phyloP scores from a whole-genome alignment of 139 green algal genomes.

The Chlamydomonas incerta region DNA sequence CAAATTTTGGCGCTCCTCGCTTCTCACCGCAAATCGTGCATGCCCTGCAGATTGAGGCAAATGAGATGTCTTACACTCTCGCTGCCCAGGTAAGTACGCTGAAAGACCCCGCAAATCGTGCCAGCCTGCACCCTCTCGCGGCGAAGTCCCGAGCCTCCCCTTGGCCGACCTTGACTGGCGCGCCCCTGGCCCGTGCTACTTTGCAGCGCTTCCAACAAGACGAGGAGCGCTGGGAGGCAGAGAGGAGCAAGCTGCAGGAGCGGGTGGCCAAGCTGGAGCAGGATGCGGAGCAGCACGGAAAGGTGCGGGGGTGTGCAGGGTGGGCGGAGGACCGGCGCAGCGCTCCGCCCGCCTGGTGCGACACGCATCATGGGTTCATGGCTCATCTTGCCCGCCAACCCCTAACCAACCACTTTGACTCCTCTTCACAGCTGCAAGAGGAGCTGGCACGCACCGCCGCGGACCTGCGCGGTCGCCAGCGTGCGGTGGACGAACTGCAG shows the following conservation, averaged over 20 bases:
- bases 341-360: too few relatives aligned
- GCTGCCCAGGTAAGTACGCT: not conserved
- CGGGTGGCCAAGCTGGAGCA: constrained; percentile 39
- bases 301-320: not conserved
- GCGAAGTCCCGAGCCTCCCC: too few relatives aligned
- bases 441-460: not conserved
- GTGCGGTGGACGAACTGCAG: constrained; percentile 34
- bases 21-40: too few relatives aligned
- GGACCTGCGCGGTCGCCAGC: constrained; percentile 16
- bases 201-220: constrained; percentile 33
- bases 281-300: not conserved
- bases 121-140: too few relatives aligned
- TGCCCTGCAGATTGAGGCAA: constrained; percentile 15
- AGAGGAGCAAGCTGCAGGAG: constrained; percentile 29
- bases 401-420: not conserved
- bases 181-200: not conserved
- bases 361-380: too few relatives aligned
- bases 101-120: too few relatives aligned
- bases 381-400: too few relatives aligned
- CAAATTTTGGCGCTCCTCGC: too few relatives aligned
- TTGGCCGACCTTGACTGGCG: not conserved
- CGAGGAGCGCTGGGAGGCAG: constrained; percentile 9
- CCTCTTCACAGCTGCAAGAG: constrained; percentile 5
- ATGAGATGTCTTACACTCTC: constrained; percentile 27
- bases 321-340: not conserved